A percentile compares a stretch with the other conserved stretches of the same genome.
Evolutionary conservation across 2,329 filamentous ascomycete species (phyloP).

Genomic region (Colletotrichum destructivum): DNA sequence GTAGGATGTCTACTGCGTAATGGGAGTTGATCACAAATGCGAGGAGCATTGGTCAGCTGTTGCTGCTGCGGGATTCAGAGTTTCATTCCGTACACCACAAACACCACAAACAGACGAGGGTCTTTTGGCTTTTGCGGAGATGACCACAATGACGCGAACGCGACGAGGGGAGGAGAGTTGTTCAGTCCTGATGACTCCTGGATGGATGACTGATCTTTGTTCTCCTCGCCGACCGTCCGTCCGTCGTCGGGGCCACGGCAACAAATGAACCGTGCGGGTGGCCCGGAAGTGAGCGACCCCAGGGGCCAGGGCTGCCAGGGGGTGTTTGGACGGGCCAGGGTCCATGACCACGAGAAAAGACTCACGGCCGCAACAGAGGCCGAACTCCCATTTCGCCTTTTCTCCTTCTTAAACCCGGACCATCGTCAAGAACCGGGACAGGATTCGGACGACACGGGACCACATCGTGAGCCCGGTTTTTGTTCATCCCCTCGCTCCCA

Average conservation of each 20-base stretch:
- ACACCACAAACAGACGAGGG: background rate
- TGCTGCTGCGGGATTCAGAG: slow-evolving; percentile 26
- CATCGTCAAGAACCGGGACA: slow-evolving; percentile 12
- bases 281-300: slow-evolving; percentile 12
- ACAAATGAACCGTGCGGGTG: slow-evolving; percentile 32
- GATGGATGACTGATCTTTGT: slow-evolving; percentile 13
- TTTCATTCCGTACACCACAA: background rate
- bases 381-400: slow-evolving; percentile 19
- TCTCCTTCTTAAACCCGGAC: slow-evolving; percentile 19
- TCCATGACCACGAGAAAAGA: background rate
- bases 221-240: slow-evolving; percentile 19
- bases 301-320: too few relatives aligned
- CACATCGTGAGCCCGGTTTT: slow-evolving; percentile 22
- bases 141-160: slow-evolving; percentile 19
- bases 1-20: background rate
- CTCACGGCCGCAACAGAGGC: slow-evolving; percentile 6
- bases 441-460: slow-evolving; percentile 37
- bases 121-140: slow-evolving; percentile 21
- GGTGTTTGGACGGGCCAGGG: background rate
- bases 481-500: background rate
- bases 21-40: background rate
- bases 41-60: slow-evolving; percentile 16
- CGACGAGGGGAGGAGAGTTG: background rate
- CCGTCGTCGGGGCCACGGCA: slow-evolving; percentile 31
- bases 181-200: background rate